phyloP scores from a whole-genome alignment of 2,329 filamentous ascomycete genomes.

The Daldinia sp. region DNA sequence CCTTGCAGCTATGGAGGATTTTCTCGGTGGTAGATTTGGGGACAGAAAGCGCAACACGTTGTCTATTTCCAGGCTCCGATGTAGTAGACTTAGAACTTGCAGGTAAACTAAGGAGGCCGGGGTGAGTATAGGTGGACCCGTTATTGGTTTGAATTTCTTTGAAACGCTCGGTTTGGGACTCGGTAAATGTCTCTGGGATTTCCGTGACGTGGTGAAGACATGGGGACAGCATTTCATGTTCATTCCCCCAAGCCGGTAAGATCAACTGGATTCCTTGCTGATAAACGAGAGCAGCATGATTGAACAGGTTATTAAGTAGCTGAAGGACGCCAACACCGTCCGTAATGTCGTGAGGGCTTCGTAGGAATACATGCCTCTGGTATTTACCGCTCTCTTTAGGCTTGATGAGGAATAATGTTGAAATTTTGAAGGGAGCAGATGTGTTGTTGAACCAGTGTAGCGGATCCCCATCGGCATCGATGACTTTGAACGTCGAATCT shows the following conservation, averaged over 20 bases:
- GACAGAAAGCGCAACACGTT: conserved; percentile 9
- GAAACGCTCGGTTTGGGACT: conserved; percentile 11
- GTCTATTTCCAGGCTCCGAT: conserved; percentile 1
- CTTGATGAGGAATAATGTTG: conserved; percentile 19
- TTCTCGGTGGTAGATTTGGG: conserved; percentile 2
- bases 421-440: conserved; percentile 1
- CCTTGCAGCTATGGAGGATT: conserved; percentile 18
- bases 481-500: conserved; percentile 12
- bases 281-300: conserved; percentile 10
- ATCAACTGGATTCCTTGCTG: conserved; percentile 9
- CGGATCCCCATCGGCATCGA: conserved; percentile 3
- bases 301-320: conserved; percentile 20
- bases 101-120: conserved; percentile 18
- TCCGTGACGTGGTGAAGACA: conserved; percentile 17
- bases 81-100: neutral
- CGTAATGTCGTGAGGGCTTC: conserved; percentile 23
- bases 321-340: conserved; percentile 28
- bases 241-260: conserved; percentile 9
- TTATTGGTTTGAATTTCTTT: conserved; percentile 19
- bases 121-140: conserved; percentile 11
- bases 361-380: conserved; percentile 15
- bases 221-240: conserved; percentile 21
- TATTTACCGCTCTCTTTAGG: neutral
- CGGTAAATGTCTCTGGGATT: conserved; percentile 10
- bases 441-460: conserved; percentile 18